Conservation (phyloP, 2,329 filamentous ascomycete species). For the Hymenoscyphus linearis region DNA sequence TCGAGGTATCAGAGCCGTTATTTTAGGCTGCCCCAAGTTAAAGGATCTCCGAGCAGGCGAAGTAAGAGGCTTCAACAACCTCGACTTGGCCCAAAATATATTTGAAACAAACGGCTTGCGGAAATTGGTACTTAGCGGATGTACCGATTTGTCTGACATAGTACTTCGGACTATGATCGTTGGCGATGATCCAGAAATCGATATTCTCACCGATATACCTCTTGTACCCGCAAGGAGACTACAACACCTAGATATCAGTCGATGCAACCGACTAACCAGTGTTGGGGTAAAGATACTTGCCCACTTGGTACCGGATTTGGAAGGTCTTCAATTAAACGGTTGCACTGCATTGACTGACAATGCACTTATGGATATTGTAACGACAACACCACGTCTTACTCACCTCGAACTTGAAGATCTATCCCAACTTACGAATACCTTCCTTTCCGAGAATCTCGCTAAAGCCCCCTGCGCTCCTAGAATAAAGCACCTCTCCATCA, state of each 20-base stretch:
- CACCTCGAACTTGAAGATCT: constrained; percentile 90
- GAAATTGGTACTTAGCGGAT: constrained; percentile 75
- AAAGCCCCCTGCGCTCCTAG: constrained; percentile 66
- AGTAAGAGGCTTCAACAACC: constrained; percentile 70
- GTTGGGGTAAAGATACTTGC: constrained; percentile 65
- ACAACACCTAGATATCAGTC: constrained; percentile 78
- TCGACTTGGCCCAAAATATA: constrained; percentile 65
- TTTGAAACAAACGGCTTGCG: constrained; percentile 80
- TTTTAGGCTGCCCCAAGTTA: constrained; percentile 67
- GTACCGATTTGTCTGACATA: constrained; percentile 70
- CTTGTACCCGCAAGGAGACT: constrained; percentile 73
- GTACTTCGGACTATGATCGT: constrained; percentile 69
- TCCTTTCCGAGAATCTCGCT: constrained; percentile 68
- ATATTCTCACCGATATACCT: constrained; percentile 71
- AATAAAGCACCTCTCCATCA: constrained; percentile 78
- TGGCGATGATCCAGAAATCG: constrained; percentile 70
- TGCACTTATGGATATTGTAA: constrained; percentile 66
- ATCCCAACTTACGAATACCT: constrained; percentile 65
- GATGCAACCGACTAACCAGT: constrained; percentile 70
- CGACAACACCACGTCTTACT: constrained; percentile 70
- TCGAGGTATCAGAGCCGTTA: constrained; percentile 64
- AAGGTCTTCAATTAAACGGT: constrained; percentile 78
- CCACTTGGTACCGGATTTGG: constrained; percentile 69
- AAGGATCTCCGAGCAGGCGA: constrained; percentile 79
- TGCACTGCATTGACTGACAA: constrained; percentile 70